These are phyloP conservation scores for Coemansia sp. DNA, from an alignment of 192 early-diverging fungal species.

Conservation along the genomic window DNA sequence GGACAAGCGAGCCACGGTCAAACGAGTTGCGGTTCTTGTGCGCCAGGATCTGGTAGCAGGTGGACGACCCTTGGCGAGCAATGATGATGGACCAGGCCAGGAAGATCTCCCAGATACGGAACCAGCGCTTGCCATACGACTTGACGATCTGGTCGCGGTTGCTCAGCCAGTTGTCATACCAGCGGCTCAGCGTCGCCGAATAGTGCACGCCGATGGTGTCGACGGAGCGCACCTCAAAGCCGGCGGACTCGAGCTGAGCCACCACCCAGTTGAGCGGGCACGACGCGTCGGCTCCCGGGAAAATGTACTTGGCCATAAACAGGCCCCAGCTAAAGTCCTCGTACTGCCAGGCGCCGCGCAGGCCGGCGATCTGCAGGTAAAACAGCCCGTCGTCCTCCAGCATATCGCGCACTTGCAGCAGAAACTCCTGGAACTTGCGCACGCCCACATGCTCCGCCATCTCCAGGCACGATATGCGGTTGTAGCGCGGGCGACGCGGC, in stretches of 20 bases:
- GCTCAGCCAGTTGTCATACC: conserved; percentile 98
- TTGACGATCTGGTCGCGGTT: conserved; percentile 82
- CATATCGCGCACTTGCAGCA: conserved; percentile 89
- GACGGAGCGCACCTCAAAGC: conserved; percentile 85
- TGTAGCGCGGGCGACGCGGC: conserved; percentile 78
- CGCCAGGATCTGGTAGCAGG: conserved; percentile 92
- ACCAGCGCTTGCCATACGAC: conserved; percentile 89
- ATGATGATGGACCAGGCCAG: conserved; percentile 95
- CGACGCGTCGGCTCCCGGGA: conserved; percentile 98
- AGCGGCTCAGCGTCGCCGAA: conserved; percentile 89
- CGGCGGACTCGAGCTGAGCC: conserved; percentile 87
- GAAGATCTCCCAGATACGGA: conserved; percentile 97
- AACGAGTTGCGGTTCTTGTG: conserved; percentile 98
- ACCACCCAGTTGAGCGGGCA: conserved; percentile 94
- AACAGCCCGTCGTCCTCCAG: conserved; percentile 97
- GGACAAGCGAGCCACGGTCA: conserved; percentile 73
- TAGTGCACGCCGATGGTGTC: conserved; percentile 98
- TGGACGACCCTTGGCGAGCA: conserved; percentile 93
- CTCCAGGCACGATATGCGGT: conserved; percentile 97
- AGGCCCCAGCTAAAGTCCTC: conserved; percentile 88
- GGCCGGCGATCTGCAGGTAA: conserved; percentile 96
- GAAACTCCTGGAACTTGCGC: conserved; percentile 84
- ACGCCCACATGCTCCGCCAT: conserved; percentile 99
- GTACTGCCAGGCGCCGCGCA: conserved; percentile 78
- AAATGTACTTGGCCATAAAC: conserved; percentile 99